Base-by-base conservation (phyloP, 2,329 filamentous ascomycete genomes). In the Fusarium sp. region DNA sequence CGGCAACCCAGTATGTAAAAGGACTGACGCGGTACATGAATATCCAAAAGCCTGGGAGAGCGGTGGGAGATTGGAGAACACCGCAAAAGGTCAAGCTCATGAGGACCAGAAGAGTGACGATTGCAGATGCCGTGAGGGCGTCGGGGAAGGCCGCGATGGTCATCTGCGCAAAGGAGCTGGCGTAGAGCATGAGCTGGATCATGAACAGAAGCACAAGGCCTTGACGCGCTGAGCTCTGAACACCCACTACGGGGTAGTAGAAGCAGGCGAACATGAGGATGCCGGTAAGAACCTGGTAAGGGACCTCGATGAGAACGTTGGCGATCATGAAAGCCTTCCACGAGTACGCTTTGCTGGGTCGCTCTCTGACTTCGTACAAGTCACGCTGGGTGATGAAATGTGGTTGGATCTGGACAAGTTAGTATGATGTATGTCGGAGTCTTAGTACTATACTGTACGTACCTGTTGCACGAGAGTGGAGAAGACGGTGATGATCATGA, bases 401-500 rank as follows among this genome's bases (percentile, higher is more conserved):
- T 1, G 92, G 92, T 85, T 93, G 92, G 20, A 91, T 90, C 75
- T 89, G 15, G 0, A 8, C 1, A 3, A 2, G 23, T 76, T 48
- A 71, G 67, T 22, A 45, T 17, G 5, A 2, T 6, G 1, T 15
- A 14, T 4, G 11, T 1, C 81, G 75, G 70, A 75, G 70, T 3
- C 3, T 1, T 10, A 9, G 3, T n/a, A 1, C 9, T 5, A 2
- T 4, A 7, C 68, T 5, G 3, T 6, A 8, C 68, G 56, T 70
- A 78, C 77, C 75, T 92, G 89, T 67, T 92, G 88, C 0, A 90
- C 86, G 15, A 92, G 79, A 13, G 88, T 87, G 17, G 88, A 87
- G 75, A 94, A 94, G 74, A 94, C 90, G 22, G 90, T 93, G 56
- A 88, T 85, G 51, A 93, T 78, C 87, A 93, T 90, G 79, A 94